Conservation (phyloP, 1,284 basidiomycete genomes). For the Sporisorium iseilematis-ciliati region DNA sequence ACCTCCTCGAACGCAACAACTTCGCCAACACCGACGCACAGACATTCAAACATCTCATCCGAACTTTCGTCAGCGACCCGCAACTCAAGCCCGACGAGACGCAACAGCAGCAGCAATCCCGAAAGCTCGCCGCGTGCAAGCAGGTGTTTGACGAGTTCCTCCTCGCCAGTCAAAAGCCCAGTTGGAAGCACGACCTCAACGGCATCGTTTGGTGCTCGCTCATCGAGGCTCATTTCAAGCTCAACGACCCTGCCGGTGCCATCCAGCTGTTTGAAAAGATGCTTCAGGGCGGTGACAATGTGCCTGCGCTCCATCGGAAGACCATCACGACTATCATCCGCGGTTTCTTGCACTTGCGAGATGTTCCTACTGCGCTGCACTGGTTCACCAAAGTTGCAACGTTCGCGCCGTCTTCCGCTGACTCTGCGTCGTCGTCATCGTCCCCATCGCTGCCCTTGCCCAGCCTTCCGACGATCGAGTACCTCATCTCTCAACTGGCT, state of each 20-base stretch:
- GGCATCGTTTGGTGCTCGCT: constrained; percentile 79
- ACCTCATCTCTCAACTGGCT: constrained; percentile 26
- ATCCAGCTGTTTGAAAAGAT: constrained; percentile 80
- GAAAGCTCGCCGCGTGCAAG: constrained; percentile 76
- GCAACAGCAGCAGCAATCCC: constrained; percentile 72
- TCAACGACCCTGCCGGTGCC: constrained; percentile 77
- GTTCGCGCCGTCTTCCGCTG: background rate
- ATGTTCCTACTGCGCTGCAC: constrained; percentile 47
- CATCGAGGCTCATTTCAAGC: constrained; percentile 80
- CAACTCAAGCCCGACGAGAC: constrained; percentile 65
- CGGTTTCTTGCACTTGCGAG: constrained; percentile 54
- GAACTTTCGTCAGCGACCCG: constrained; percentile 58
- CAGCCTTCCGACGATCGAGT: constrained; percentile 6
- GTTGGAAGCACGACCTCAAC: constrained; percentile 46
- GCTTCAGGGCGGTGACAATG: constrained; percentile 71
- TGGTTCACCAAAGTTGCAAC: constrained; percentile 56
- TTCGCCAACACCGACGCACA: constrained; percentile 71
- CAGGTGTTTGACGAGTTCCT: constrained; percentile 78
- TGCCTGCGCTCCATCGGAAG: constrained; percentile 73
- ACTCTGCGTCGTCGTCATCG: background rate
- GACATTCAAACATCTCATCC: constrained; percentile 77
- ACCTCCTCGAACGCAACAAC: constrained; percentile 75
- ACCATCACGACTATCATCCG: constrained; percentile 78
- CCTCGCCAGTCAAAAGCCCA: constrained; percentile 70
- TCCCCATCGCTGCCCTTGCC: constrained; percentile 27